Evolutionary conservation across 441 rosid species (phyloP).

Genomic region (Erodium texanum): DNA sequence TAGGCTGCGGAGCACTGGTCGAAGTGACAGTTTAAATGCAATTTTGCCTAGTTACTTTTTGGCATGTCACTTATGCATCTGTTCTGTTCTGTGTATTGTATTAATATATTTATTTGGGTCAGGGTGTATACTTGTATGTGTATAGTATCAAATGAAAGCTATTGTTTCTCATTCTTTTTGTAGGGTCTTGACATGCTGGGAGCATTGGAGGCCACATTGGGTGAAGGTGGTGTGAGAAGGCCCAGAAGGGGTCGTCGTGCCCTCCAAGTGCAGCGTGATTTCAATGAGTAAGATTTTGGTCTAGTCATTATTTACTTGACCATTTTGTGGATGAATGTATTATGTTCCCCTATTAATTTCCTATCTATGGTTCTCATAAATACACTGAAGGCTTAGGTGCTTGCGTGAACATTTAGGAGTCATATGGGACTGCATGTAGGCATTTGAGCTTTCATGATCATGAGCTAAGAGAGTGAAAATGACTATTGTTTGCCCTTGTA

Average conservation of each 20-base stretch:
- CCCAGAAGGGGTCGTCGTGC: constrained; percentile 19
- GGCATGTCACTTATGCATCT: not conserved
- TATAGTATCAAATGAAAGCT: constrained; percentile 7
- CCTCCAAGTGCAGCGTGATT: constrained; percentile 59
- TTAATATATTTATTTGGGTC: not conserved
- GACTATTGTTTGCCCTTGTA: not conserved
- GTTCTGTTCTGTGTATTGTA: not conserved
- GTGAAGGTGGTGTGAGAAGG: constrained; percentile 30
- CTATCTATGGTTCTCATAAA: not conserved
- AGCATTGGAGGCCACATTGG: constrained; percentile 57
- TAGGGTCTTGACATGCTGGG: constrained; percentile 76
- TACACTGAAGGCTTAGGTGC: not conserved
- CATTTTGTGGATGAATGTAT: constrained; percentile 9
- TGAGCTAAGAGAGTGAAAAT: not conserved
- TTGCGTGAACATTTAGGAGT: not conserved
- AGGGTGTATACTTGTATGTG: not conserved
- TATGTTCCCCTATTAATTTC: not conserved
- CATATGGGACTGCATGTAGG: not conserved
- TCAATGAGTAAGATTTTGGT: constrained; percentile 56
- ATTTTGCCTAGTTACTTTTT: no score
- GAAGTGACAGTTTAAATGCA: no score
- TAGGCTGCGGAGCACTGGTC: no score
- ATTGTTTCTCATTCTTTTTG: constrained; percentile 13
- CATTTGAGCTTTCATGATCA: not conserved
- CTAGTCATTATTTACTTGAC: not conserved